Percentiles rank a stretch among this genome's conserved stretches.
phyloP scores from a whole-genome alignment of 169 alveolate genomes.

The Eimeria maxima region DNA sequence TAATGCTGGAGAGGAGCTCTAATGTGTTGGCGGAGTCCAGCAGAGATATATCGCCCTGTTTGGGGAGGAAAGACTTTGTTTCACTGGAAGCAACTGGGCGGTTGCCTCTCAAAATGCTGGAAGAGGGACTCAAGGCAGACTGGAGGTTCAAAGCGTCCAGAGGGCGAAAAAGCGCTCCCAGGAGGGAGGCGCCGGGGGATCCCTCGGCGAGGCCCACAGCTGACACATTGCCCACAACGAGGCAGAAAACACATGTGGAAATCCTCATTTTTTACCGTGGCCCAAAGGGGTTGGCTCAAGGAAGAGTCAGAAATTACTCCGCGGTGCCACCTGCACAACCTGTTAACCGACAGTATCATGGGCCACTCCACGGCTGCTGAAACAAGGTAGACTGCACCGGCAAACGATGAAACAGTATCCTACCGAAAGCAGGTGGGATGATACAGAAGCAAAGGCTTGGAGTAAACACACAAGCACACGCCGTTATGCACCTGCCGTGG shows the following conservation, averaged over 20 bases:
- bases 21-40: constrained; percentile 48
- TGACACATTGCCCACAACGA: not conserved
- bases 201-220: constrained; percentile 23
- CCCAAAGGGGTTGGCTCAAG: not conserved
- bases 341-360: not conserved
- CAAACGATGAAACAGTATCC: not conserved
- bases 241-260: constrained; percentile 1
- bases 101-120: constrained; percentile 58
- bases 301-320: not conserved
- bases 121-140: not conserved
- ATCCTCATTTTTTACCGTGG: not conserved
- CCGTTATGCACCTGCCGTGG: not conserved
- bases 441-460: not conserved
- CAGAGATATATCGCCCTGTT: constrained; percentile 58
- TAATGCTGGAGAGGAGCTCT: constrained; percentile 41
- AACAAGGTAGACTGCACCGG: not conserved
- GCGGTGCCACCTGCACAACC: not conserved
- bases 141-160: constrained; percentile 59
- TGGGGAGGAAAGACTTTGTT: not conserved
- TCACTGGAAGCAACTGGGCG: not conserved
- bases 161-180: constrained; percentile 48
- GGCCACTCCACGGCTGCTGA: not conserved
- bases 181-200: constrained; percentile 11
- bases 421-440: not conserved
- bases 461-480: not conserved